Evolutionary conservation across 2,329 filamentous ascomycete genomes (phyloP).

Genomic region (Harringtonia lauricola): DNA sequence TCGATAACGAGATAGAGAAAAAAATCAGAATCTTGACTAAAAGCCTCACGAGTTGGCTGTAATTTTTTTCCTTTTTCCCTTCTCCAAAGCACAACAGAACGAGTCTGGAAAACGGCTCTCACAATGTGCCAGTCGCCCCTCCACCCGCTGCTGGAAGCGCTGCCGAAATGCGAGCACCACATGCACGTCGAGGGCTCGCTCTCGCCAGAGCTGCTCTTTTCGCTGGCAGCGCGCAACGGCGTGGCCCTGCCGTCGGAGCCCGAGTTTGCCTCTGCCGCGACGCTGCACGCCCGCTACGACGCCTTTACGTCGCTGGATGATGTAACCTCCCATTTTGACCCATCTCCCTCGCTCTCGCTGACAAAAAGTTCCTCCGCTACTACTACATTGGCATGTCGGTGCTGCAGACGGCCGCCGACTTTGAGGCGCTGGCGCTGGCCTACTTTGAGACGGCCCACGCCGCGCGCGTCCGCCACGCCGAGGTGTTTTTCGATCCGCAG

Average conservation of each 20-base stretch:
- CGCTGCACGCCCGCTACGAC: conserved; percentile 53
- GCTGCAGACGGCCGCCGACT: conserved; percentile 54
- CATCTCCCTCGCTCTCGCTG: background rate
- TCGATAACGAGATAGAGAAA: no score
- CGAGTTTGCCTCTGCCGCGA: conserved; percentile 48
- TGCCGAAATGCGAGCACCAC: conserved; percentile 77
- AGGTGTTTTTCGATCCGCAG: conserved; percentile 76
- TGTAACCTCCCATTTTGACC: conserved; percentile 1
- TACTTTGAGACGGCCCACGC: conserved; percentile 56
- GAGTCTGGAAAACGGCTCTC: no score
- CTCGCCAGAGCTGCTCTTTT: conserved; percentile 58
- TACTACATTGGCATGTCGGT: conserved; percentile 70
- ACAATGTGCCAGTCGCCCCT: conserved; percentile 44
- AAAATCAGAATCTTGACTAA: no score
- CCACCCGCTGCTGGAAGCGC: conserved; percentile 48
- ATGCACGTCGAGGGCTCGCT: conserved; percentile 71
- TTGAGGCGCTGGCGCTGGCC: conserved; percentile 58
- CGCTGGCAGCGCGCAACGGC: conserved; percentile 54
- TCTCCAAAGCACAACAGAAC: no score
- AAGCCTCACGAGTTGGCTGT: no score
- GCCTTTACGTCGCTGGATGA: conserved; percentile 58
- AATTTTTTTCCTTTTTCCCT: no score
- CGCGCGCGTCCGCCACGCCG: conserved; percentile 59
- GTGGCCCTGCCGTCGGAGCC: conserved; percentile 48
- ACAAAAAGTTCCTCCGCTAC: conserved; percentile 55